These are phyloP conservation scores for Aureobasidium sp. DNA, from an alignment of 2,329 filamentous ascomycete genomes.

Conservation along the genomic window DNA sequence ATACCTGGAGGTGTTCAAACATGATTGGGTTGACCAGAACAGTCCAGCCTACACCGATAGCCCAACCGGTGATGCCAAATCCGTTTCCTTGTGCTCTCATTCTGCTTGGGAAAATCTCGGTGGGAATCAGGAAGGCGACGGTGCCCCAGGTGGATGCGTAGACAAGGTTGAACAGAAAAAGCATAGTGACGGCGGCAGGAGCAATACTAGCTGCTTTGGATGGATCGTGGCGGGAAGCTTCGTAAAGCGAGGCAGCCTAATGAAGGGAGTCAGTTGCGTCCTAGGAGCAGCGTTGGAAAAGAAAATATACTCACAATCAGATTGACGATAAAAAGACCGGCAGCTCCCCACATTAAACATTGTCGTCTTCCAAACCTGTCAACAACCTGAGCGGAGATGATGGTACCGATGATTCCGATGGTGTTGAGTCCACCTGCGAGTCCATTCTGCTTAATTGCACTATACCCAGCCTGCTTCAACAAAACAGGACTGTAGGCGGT, in stretches of 20 bases:
- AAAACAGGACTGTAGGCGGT: slow-evolving; percentile 42
- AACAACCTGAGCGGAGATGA: slow-evolving; percentile 40
- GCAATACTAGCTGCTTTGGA: too few species aligned
- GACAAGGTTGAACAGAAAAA: too few species aligned
- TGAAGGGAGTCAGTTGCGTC: too few species aligned
- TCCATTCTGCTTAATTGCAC: slow-evolving; percentile 43
- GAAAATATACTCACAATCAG: slow-evolving; percentile 38
- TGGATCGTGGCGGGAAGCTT: too few species aligned
- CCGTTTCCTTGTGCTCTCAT: slow-evolving; percentile 79
- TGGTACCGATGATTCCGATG: slow-evolving; percentile 37
- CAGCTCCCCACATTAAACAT: slow-evolving; percentile 40
- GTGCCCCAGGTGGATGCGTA: slow-evolving; percentile 73
- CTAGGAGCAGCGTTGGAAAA: too few species aligned
- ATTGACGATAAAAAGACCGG: too few species aligned
- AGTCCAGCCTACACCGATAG: slow-evolving; percentile 71
- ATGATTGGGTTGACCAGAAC: slow-evolving; percentile 53
- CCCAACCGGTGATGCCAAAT: slow-evolving; percentile 81
- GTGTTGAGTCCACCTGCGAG: slow-evolving; percentile 46
- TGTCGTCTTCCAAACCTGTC: slow-evolving; percentile 37
- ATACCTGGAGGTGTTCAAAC: too few species aligned
- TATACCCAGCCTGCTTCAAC: slow-evolving; percentile 37
- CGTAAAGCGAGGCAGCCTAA: too few species aligned
- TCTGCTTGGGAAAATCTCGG: slow-evolving; percentile 78
- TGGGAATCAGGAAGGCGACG: slow-evolving; percentile 55
- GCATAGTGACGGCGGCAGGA: too few species aligned